Percentiles rank a stretch among this genome's conserved stretches.
These are phyloP conservation scores for Metarhizium album DNA, from an alignment of 2,329 filamentous ascomycete species.

Conservation along the genomic window DNA sequence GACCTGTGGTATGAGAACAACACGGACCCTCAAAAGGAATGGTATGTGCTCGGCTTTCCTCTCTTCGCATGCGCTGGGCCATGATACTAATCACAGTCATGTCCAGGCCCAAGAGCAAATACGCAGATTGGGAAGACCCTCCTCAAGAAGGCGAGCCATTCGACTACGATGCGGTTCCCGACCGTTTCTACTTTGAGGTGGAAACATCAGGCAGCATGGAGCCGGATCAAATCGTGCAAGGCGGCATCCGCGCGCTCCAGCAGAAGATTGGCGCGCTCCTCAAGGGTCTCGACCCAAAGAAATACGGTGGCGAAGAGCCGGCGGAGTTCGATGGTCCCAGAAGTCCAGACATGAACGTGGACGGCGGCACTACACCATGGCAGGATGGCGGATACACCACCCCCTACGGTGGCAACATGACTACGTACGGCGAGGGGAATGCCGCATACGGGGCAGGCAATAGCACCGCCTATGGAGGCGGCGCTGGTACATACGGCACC, in stretches of 20 bases:
- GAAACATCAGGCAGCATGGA: conserved; percentile 82
- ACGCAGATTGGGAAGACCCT: conserved; percentile 69
- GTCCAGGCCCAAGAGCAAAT: conserved; percentile 67
- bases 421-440: conserved; percentile 53
- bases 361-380: conserved; percentile 44
- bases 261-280: conserved; percentile 80
- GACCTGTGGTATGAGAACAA: conserved; percentile 84
- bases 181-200: conserved; percentile 85
- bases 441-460: conserved; percentile 58
- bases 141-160: conserved; percentile 76
- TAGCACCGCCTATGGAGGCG: conserved; percentile 55
- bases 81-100: not conserved
- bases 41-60: conserved; percentile 52
- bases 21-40: conserved; percentile 68
- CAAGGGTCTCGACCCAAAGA: conserved; percentile 36
- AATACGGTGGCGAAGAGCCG: conserved; percentile 45
- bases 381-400: conserved; percentile 59
- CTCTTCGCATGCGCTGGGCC: not conserved
- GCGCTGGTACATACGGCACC: conserved; percentile 32
- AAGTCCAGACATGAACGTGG: conserved; percentile 54
- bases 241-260: conserved; percentile 81
- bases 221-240: conserved; percentile 79
- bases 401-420: conserved; percentile 50
- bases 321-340: conserved; percentile 53
- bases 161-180: conserved; percentile 78